Evolutionary conservation across 2,329 filamentous ascomycete species (phyloP).

Genomic region (Colletotrichum sansevieriae): DNA sequence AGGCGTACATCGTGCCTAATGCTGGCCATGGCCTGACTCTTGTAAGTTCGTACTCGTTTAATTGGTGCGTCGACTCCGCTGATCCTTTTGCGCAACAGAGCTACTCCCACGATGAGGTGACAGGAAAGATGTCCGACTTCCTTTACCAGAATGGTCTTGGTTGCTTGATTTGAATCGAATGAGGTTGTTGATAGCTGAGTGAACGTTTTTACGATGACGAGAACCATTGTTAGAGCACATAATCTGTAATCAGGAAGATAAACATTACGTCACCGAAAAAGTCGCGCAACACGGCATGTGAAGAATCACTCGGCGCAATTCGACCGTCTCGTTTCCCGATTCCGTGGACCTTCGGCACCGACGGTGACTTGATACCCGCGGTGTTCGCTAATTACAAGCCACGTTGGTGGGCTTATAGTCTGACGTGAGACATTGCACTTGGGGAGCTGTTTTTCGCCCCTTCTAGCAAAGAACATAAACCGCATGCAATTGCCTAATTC

Average conservation of each 20-base stretch:
- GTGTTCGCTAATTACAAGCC: not conserved
- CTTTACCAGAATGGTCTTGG: constrained; percentile 45
- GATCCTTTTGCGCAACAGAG: constrained; percentile 29
- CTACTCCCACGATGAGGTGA: constrained; percentile 51
- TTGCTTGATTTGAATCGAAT: not conserved
- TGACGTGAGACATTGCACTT: constrained; percentile 16
- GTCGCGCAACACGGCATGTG: not conserved
- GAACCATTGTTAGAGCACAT: no score
- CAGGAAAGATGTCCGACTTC: constrained; percentile 55
- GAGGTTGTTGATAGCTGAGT: no score
- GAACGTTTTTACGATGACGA: no score
- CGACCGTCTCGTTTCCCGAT: not conserved
- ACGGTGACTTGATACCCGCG: not conserved
- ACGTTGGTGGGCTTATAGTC: not conserved
- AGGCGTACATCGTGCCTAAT: constrained; percentile 65
- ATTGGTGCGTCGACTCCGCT: not conserved
- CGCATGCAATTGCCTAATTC: not conserved
- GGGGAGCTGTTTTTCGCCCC: not conserved
- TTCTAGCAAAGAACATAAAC: not conserved
- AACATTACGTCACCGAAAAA: no score
- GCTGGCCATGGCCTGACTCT: constrained; percentile 66
- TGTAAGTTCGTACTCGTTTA: constrained; percentile 41
- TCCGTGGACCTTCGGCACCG: constrained; percentile 15
- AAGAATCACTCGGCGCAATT: not conserved
- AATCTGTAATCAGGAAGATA: no score